A percentile compares a stretch with the other conserved stretches of the same genome.
Evolutionary conservation across 805 yeast species (phyloP).

Genomic region (Suhomyces tanzawaensis): DNA sequence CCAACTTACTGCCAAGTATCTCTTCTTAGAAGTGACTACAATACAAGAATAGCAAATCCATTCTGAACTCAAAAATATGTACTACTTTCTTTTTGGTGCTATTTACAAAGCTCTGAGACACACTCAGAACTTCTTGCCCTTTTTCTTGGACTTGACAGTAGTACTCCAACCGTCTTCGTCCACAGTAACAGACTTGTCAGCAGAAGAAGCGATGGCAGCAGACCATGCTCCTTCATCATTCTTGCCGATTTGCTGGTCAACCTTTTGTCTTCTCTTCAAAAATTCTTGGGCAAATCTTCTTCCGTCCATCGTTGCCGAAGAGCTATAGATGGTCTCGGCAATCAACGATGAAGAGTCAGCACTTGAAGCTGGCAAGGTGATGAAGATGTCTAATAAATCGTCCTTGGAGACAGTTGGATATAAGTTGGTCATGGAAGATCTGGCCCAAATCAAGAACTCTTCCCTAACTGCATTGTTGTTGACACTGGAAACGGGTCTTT

Average conservation of each 20-base stretch:
- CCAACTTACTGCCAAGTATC: too few species aligned
- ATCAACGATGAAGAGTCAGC: conserved; percentile 79
- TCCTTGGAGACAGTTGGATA: conserved; percentile 73
- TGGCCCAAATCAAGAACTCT: conserved; percentile 72
- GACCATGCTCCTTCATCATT: conserved; percentile 61
- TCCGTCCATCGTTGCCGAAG: conserved; percentile 90
- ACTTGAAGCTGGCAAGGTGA: conserved; percentile 70
- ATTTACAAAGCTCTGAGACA: too few species aligned
- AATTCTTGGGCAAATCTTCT: conserved; percentile 92
- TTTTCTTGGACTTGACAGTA: conserved; percentile 38
- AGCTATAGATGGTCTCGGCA: conserved; percentile 87
- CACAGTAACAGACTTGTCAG: conserved; percentile 35
- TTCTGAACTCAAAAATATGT: too few species aligned
- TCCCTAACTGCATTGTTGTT: conserved; percentile 35
- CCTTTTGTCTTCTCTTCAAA: conserved; percentile 67
- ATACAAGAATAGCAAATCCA: too few species aligned
- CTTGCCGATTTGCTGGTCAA: conserved; percentile 54
- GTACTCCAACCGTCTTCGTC: conserved; percentile 51
- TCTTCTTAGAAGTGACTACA: too few species aligned
- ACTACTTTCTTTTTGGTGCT: too few species aligned
- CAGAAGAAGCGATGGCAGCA: conserved; percentile 55
- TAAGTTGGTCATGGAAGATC: conserved; percentile 60
- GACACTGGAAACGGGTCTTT: conserved; percentile 21
- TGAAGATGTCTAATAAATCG: conserved; percentile 75
- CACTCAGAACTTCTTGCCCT: conserved; percentile 30